Conservation (phyloP, 331 rosid species). For the Pyracantha coccinea region DNA sequence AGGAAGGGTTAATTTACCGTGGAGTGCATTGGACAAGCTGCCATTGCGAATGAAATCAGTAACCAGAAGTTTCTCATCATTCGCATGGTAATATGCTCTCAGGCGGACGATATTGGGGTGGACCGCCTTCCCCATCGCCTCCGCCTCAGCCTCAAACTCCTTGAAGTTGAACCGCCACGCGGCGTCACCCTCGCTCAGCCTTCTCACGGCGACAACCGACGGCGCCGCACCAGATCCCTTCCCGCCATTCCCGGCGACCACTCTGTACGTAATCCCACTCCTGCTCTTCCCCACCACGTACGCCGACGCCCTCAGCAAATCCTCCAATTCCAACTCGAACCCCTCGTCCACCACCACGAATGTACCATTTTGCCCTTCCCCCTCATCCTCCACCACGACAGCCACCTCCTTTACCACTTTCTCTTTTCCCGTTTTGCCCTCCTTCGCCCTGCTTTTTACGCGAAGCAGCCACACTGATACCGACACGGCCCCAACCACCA, state of each 20-base stretch:
- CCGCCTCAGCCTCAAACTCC: conserved; percentile 68
- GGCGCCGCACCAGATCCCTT: conserved; percentile 30
- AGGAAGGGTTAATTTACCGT: conserved; percentile 32
- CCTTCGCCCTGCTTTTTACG: conserved; percentile 18
- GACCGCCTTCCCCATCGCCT: conserved; percentile 58
- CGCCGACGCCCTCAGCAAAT: conserved; percentile 78
- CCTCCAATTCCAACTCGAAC: conserved; percentile 62
- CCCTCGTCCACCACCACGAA: conserved; percentile 64
- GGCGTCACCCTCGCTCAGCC: conserved; percentile 62
- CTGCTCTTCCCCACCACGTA: conserved; percentile 82
- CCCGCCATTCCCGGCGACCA: conserved; percentile 37
- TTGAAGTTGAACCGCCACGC: conserved; percentile 64
- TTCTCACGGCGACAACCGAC: conserved; percentile 54
- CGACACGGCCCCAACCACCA: conserved; percentile 38
- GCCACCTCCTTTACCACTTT: conserved; percentile 13
- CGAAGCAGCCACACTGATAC: conserved; percentile 53
- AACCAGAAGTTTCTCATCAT: conserved; percentile 62
- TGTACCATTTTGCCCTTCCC: conserved; percentile 68
- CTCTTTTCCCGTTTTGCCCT: conserved; percentile 32
- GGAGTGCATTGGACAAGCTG: conserved; percentile 54
- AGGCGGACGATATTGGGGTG: conserved; percentile 67
- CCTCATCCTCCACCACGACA: background rate
- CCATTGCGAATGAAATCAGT: conserved; percentile 74
- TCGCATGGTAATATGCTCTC: conserved; percentile 70
- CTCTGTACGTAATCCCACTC: conserved; percentile 70